Base-by-base conservation (phyloP, 331 rosid genomes). In the Phaseolus coccineus region DNA sequence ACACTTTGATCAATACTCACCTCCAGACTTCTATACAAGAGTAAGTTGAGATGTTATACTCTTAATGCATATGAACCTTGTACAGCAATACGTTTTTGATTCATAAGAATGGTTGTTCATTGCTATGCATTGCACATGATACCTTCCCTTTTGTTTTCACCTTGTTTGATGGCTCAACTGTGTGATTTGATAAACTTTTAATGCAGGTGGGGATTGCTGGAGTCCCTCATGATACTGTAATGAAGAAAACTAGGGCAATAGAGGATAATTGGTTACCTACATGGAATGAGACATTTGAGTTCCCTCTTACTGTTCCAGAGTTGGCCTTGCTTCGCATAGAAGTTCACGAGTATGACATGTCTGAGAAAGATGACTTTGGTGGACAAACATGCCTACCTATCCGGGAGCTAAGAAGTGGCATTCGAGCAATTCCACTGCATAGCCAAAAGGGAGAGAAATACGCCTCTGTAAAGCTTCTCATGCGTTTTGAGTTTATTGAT, bases 141-240 rank as follows among this genome's bases (percentile, higher is more conserved):
- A 69, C 50, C 50, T 68, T 57, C 10, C 33, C 53, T 19, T 42
- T 39, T 0, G 33, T 59, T 55, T 71, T 77, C 79, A 63, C n/a
- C 30, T 16, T 6, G 19, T 72, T 48, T 73, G 52, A 39, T 48
- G 58, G 52, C 51, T 65, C 12, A 30, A n/a, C 10, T 71, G 48
- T 39, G 40, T 33, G 76, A 71, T 31, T 63, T 37, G 1, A 24
- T 72, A 4, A 70, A 69, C 74, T 19, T 19, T 6, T 40, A 37
- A 68, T 82, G 87, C 86, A 96, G 99, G 91, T 96, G n/a, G 99
- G 98, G 16, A 96, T 96, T 72, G 99, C 99, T 53, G 99, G 99
- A 42, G 99, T 93, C 59, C 84, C 94, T 57, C 89, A 78, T 27
- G 99, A 96, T 86, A 76, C 87, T 24, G 44, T 87, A 66, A 96